Evolutionary conservation across 2,329 filamentous ascomycete genomes (phyloP).

Genomic region (Ceratocystis cacaofunesta): DNA sequence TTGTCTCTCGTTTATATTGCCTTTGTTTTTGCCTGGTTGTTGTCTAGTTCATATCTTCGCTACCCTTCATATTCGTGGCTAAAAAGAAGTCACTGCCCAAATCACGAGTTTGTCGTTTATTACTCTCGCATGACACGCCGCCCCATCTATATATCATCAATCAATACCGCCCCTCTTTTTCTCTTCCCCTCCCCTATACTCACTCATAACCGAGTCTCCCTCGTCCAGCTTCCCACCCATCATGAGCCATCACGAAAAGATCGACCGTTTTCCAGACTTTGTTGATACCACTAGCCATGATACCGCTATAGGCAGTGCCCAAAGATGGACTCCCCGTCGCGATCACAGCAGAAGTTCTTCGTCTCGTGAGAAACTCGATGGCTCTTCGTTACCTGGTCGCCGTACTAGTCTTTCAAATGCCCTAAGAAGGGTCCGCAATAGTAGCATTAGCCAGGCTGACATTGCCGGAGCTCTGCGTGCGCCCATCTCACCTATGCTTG

Average conservation of each 20-base stretch:
- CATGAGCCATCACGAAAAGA: conserved; percentile 21
- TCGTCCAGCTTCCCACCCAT: background rate
- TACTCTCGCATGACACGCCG: no score
- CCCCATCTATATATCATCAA: no score
- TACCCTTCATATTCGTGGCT: no score
- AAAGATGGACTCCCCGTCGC: conserved; percentile 13
- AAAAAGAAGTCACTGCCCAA: no score
- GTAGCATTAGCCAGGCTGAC: conserved; percentile 84
- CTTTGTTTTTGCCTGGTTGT: background rate
- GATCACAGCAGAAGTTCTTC: conserved; percentile 22
- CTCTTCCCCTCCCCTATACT: background rate
- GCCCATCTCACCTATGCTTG: conserved; percentile 72
- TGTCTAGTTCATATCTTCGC: background rate
- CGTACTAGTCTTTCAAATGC: conserved; percentile 42
- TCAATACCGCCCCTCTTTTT: background rate
- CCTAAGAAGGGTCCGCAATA: conserved; percentile 69
- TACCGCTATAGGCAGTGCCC: conserved; percentile 10
- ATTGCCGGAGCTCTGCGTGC: conserved; percentile 81
- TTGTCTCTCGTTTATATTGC: conserved; percentile 2
- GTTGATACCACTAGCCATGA: conserved; percentile 26
- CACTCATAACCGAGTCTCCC: background rate
- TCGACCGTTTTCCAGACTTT: conserved; percentile 45
- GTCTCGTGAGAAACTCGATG: background rate
- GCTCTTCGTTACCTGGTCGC: conserved; percentile 4
- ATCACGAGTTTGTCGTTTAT: no score